Conservation (phyloP, 2,329 filamentous ascomycete genomes). For the Colletotrichum navitas region DNA sequence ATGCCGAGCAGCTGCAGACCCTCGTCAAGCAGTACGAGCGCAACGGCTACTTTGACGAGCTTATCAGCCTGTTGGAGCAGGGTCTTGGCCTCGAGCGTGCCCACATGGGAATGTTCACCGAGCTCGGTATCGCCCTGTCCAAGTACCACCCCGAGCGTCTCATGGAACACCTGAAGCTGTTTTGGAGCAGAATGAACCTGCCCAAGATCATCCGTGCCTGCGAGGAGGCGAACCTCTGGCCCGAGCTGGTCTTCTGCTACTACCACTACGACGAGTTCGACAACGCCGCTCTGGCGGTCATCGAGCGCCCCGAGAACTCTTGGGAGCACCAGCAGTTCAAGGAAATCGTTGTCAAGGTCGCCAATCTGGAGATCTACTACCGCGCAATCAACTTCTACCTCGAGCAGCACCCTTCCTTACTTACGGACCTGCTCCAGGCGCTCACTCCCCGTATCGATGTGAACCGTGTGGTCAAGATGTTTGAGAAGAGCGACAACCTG, state of each 20-base stretch:
- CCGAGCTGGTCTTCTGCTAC: constrained; percentile 97
- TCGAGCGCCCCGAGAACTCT: constrained; percentile 96
- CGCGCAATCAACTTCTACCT: constrained; percentile 96
- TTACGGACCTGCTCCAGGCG: constrained; percentile 94
- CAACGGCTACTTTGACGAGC: constrained; percentile 98
- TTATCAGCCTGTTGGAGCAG: constrained; percentile 93
- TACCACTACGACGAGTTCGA: constrained; percentile 99
- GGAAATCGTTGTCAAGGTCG: constrained; percentile 97
- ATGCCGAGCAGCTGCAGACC: constrained; percentile 93
- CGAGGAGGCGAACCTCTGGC: constrained; percentile 96
- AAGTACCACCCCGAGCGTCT: constrained; percentile 96
- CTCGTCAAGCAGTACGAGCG: constrained; percentile 97
- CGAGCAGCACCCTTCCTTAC: constrained; percentile 92
- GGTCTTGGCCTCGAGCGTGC: constrained; percentile 92
- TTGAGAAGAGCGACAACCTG: constrained; percentile 97
- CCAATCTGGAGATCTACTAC: constrained; percentile 99
- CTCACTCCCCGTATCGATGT: constrained; percentile 96
- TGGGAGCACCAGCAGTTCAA: constrained; percentile 99
- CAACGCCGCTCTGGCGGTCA: constrained; percentile 96
- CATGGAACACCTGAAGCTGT: constrained; percentile 98
- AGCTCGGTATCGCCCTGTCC: constrained; percentile 89
- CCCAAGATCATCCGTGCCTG: constrained; percentile 95
- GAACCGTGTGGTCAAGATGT: constrained; percentile 99
- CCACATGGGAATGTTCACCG: constrained; percentile 98
- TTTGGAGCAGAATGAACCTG: constrained; percentile 98